phyloP scores from a whole-genome alignment of 2,329 filamentous ascomycete genomes.

The Lasiodiplodia citricola region DNA sequence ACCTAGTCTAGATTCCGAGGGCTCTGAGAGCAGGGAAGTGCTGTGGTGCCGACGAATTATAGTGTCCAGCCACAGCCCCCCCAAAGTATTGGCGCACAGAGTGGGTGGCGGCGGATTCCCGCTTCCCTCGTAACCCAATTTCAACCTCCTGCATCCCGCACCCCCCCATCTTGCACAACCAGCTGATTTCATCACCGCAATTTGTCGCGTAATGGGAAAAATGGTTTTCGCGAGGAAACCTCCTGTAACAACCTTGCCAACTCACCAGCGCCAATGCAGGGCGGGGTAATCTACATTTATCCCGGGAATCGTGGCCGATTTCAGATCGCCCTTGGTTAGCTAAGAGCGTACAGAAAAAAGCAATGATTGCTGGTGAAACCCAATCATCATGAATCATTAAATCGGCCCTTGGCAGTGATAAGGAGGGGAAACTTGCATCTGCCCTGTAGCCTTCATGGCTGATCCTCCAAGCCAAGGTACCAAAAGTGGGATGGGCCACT shows the following conservation, averaged over 20 bases:
- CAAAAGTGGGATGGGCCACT: slow-evolving; percentile 15
- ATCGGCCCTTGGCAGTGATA: not conserved
- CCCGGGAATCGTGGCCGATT: not conserved
- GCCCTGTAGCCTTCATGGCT: not conserved
- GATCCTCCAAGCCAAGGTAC: not conserved
- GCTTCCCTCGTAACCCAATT: not conserved
- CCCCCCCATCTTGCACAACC: not conserved
- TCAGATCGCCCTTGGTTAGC: not conserved
- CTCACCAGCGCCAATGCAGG: not conserved
- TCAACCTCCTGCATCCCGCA: not conserved
- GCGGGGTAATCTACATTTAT: not conserved
- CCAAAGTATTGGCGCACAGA: not conserved
- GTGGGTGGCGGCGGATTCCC: not conserved
- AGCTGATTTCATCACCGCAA: not conserved
- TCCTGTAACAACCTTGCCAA: not conserved
- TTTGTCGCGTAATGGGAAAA: not conserved
- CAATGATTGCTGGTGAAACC: not conserved
- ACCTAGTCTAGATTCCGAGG: not conserved
- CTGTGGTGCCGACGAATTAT: not conserved
- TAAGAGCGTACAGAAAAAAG: not conserved
- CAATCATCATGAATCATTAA: not conserved
- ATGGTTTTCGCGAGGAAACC: no score
- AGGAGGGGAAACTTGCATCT: not conserved
- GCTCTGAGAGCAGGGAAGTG: not conserved
- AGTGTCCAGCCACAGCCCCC: not conserved